A percentile compares a stretch with the other conserved stretches of the same genome.
Conservation (phyloP, 2,329 filamentous ascomycete species). For the Fusarium heterosporum region DNA sequence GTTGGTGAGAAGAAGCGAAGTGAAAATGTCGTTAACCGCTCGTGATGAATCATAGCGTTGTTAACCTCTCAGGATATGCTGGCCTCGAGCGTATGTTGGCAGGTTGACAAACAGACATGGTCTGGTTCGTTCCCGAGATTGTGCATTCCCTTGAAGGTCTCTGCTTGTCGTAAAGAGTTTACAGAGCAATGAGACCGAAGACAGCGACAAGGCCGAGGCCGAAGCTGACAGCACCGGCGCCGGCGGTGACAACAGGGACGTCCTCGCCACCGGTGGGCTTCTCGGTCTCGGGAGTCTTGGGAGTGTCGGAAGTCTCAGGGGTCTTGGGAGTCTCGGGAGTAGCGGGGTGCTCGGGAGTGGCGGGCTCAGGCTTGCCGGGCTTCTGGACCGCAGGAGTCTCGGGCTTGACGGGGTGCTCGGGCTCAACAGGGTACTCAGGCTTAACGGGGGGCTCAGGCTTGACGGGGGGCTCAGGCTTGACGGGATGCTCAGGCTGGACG, state of each 20-base stretch:
- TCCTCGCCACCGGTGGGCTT: constrained; percentile 19
- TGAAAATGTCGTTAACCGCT: constrained; percentile 32
- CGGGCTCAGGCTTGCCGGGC: constrained; percentile 1
- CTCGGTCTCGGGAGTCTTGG: neutral
- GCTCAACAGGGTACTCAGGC: neutral
- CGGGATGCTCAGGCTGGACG: neutral
- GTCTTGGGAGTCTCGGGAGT: neutral
- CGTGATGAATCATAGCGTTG: constrained; percentile 24
- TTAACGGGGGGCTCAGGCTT: constrained; percentile 3
- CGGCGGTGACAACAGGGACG: constrained; percentile 43
- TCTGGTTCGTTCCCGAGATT: constrained; percentile 8
- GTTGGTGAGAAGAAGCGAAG: constrained; percentile 30
- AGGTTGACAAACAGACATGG: constrained; percentile 6
- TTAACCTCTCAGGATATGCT: constrained; percentile 1
- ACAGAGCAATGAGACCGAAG: constrained; percentile 49
- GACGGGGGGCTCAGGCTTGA: neutral
- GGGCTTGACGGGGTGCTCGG: neutral
- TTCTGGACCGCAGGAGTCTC: neutral
- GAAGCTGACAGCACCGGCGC: constrained; percentile 42
- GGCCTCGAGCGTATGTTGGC: neutral
- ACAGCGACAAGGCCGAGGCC: constrained; percentile 49
- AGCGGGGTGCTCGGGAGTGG: constrained; percentile 10
- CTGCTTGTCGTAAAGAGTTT: constrained; percentile 23
- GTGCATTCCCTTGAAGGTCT: neutral
- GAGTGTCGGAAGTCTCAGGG: neutral